Evolutionary conservation across 1,284 basidiomycete species (phyloP).

Genomic region (Sporisorium iseilematis-ciliati): DNA sequence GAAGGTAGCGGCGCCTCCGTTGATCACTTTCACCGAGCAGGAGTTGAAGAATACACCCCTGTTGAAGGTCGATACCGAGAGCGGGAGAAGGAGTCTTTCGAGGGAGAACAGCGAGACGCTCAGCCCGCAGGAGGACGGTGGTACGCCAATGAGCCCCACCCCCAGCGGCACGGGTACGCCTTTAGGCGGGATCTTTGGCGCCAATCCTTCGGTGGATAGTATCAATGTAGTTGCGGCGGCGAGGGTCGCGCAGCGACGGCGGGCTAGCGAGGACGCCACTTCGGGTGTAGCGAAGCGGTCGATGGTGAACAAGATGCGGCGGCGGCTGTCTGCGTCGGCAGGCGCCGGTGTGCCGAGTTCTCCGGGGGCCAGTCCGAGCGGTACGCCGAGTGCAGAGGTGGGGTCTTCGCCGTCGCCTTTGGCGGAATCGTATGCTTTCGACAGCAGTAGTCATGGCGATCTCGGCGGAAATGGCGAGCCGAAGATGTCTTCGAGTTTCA

Average conservation of each 20-base stretch:
- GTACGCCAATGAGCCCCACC: slow-evolving; percentile 25
- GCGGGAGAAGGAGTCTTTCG: slow-evolving; percentile 4
- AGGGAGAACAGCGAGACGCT: slow-evolving; percentile 9
- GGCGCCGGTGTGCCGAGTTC: slow-evolving; percentile 7
- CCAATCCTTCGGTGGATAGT: slow-evolving; percentile 14
- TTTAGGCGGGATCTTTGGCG: slow-evolving; percentile 31
- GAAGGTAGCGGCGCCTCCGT: slow-evolving; percentile 23
- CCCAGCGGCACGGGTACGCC: slow-evolving; percentile 27
- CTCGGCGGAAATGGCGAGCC: neutral
- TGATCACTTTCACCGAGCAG: slow-evolving; percentile 40
- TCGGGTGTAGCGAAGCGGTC: neutral
- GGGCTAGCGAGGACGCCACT: slow-evolving; percentile 29
- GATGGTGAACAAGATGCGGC: slow-evolving; percentile 17
- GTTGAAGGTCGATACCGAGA: slow-evolving; percentile 33
- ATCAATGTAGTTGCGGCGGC: slow-evolving; percentile 22
- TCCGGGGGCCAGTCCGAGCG: neutral
- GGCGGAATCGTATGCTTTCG: neutral
- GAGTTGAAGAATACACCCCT: slow-evolving; percentile 19
- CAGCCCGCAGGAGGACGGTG: neutral
- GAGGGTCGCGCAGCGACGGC: slow-evolving; percentile 27
- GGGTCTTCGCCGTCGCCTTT: neutral
- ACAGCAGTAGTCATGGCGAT: slow-evolving; percentile 4
- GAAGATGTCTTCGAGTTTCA: slow-evolving; percentile 9
- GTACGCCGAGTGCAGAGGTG: slow-evolving; percentile 1
- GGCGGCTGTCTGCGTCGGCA: slow-evolving; percentile 22